Evolutionary conservation across 495 filamentous ascomycete species (phyloP).

Genomic region (Oleoguttula mirabilis): DNA sequence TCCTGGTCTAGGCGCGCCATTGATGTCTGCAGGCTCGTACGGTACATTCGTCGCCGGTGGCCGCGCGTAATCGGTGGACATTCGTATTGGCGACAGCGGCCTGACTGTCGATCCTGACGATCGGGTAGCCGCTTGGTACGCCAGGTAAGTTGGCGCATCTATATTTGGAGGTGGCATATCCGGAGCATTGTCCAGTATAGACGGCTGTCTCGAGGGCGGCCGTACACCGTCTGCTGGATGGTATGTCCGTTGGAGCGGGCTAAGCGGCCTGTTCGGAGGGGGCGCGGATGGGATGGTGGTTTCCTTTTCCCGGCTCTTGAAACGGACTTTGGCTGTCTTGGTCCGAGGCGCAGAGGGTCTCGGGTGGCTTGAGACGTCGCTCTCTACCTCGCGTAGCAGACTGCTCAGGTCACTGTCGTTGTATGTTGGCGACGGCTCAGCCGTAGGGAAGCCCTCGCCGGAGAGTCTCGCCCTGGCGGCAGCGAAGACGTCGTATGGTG

Average conservation of each 20-base stretch:
- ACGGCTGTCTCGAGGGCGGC: constrained; percentile 39
- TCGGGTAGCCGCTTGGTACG: constrained; percentile 28
- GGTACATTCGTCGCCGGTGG: constrained; percentile 55
- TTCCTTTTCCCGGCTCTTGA: constrained; percentile 23
- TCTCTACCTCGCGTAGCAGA: constrained; percentile 20
- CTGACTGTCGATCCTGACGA: constrained; percentile 41
- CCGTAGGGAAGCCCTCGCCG: neutral
- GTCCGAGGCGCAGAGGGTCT: constrained; percentile 11
- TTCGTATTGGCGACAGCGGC: constrained; percentile 63
- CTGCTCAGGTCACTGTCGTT: constrained; percentile 17
- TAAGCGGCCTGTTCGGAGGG: constrained; percentile 26
- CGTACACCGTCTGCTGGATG: constrained; percentile 26
- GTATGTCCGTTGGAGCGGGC: constrained; percentile 30
- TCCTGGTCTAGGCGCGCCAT: constrained; percentile 80
- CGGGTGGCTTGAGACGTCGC: constrained; percentile 9
- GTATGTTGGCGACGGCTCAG: neutral
- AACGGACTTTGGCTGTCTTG: constrained; percentile 22
- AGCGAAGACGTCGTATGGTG: constrained; percentile 14
- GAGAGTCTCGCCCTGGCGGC: constrained; percentile 11
- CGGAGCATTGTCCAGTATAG: constrained; percentile 43
- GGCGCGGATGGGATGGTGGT: constrained; percentile 16
- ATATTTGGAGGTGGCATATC: constrained; percentile 43
- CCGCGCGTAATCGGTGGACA: constrained; percentile 49
- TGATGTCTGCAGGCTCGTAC: constrained; percentile 79
- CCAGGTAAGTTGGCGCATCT: constrained; percentile 37